Evolutionary conservation across 805 yeast species (phyloP), one percentile per base, ranked within the genome.

Genomic region (Kluyveromyces siamensis): DNA sequence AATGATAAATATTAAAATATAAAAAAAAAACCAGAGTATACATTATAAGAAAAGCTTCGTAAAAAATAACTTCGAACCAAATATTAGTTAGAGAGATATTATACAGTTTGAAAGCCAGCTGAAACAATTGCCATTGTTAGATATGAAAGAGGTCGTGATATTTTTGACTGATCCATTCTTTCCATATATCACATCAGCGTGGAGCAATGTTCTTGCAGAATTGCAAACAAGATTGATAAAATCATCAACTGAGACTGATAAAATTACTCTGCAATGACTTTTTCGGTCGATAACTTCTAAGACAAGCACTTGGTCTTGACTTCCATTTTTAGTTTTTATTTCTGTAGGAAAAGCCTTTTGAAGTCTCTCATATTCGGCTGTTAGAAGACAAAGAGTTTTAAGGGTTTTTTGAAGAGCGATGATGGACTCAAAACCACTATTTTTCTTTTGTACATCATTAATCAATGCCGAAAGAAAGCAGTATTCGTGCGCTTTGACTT

Each of bases 31-130:
- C 8, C 11, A 30, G 4, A 30, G 5, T 30, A 11, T 30, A 30
- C 35, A 30, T 21, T 21, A 6, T 10, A 30, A 10, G 3, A 13
- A 11, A 30, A 30, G 35, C 14, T 30, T 30, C 35, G 35, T 30
- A 13, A 30, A 30, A 30, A 30, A 30, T 30, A 30, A 30, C 35
- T 11, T 30, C 35, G 14, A 30, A 11, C 14, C 7, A 11, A 30
- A 30, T 10, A 13, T 30, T 30, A 18, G 27, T n/a, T 25, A 41
- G 11, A 43, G 18, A 13, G 25, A 17, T 30, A 43, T 21, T 3
- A 18, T 33, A n/a, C 45, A 43, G 10, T 36, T 43, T 9, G 39
- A 33, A 6, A 59, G 44, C 61, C 61, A 60, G 4, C 60, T 56
- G 3, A 60, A 38, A 13, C 52, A 36, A 18, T 49, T 56, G 8